Conservation (phyloP, 2,329 filamentous ascomycete genomes). For the Monilinia aucupariae region DNA sequence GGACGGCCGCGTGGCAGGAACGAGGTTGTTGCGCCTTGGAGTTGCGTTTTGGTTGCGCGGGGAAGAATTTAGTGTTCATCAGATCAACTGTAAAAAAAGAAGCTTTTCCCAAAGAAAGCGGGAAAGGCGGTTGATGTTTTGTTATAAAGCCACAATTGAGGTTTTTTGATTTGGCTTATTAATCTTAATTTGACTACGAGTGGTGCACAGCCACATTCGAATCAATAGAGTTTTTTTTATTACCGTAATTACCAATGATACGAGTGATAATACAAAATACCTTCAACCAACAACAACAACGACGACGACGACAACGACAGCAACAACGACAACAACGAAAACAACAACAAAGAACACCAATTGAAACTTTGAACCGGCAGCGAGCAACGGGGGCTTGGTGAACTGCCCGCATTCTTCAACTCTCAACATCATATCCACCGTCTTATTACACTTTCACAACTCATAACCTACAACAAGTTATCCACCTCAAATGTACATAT, state of each 20-base stretch:
- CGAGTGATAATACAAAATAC: too few species aligned
- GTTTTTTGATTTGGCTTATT: too few species aligned
- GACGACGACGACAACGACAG: too few species aligned
- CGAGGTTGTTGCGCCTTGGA: conserved; percentile 8
- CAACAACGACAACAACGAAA: too few species aligned
- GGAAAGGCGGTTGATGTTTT: not conserved
- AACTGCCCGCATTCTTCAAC: too few species aligned
- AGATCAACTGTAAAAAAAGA: conserved; percentile 1
- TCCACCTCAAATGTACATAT: not conserved
- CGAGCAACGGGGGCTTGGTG: too few species aligned
- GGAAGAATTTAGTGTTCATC: conserved; percentile 8
- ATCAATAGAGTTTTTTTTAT: not conserved
- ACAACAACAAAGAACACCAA: too few species aligned
- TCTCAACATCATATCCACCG: too few species aligned
- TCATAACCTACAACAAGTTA: not conserved
- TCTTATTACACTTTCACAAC: not conserved
- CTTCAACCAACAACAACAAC: too few species aligned
- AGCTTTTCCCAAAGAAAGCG: conserved; percentile 1
- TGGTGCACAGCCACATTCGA: not conserved
- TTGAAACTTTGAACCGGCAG: too few species aligned
- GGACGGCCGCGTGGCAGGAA: conserved; percentile 15
- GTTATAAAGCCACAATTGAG: not conserved
- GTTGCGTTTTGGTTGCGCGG: not conserved
- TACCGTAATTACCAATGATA: too few species aligned
- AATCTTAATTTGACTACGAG: too few species aligned